Evolutionary conservation across 2,329 filamentous ascomycete genomes (phyloP).

Genomic region (Colletotrichum paranaense): DNA sequence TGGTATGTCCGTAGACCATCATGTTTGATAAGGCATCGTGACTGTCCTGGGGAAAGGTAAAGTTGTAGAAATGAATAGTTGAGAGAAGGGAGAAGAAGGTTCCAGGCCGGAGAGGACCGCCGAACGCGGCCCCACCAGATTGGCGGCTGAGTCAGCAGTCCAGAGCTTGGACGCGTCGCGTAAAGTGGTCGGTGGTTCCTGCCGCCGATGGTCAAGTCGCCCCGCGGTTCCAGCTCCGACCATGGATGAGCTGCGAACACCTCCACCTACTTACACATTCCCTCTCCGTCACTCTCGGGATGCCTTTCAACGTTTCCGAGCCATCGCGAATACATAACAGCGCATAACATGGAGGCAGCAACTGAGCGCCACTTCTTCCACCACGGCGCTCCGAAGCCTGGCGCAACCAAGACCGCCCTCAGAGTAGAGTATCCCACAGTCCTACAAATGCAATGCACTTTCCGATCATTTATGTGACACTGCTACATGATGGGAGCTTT

Average conservation of each 20-base stretch:
- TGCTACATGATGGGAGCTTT: not conserved
- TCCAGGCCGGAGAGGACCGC: not conserved
- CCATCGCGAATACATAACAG: not conserved
- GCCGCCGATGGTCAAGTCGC: not conserved
- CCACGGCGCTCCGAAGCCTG: slow-evolving; percentile 48
- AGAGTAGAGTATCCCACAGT: slow-evolving; percentile 30
- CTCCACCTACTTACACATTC: not conserved
- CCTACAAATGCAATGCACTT: not conserved
- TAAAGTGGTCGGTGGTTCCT: slow-evolving; percentile 27
- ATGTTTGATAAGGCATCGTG: too few relatives aligned
- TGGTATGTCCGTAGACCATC: not conserved
- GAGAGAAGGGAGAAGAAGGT: not conserved
- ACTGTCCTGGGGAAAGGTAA: not conserved
- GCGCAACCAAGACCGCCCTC: not conserved
- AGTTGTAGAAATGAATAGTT: not conserved
- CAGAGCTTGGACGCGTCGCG: slow-evolving; percentile 8
- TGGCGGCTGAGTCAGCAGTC: slow-evolving; percentile 10
- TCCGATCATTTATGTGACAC: not conserved
- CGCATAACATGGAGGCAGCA: slow-evolving; percentile 55
- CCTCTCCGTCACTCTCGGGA: not conserved
- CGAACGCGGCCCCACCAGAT: not conserved
- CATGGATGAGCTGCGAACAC: not conserved
- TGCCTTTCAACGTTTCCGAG: not conserved
- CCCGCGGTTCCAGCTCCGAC: not conserved
- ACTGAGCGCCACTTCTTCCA: slow-evolving; percentile 62